Conservation (phyloP, 768 basidiomycete species). For the Trametes cingulata region DNA sequence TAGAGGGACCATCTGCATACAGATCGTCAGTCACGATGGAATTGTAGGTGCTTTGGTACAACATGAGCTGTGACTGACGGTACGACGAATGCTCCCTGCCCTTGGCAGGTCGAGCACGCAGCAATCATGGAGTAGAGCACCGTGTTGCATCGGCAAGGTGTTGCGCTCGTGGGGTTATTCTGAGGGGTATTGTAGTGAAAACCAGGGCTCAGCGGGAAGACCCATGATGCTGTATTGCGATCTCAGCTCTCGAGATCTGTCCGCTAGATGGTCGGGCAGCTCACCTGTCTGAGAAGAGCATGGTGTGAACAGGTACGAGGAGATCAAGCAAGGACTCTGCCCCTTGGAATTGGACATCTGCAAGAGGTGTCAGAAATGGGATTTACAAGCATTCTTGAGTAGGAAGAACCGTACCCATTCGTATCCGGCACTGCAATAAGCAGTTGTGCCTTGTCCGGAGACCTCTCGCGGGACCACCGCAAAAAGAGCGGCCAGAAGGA, state of each 20-base stretch:
- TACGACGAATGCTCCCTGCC: background rate
- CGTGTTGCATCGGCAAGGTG: conserved; percentile 12
- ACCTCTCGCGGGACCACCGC: background rate
- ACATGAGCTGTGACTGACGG: background rate
- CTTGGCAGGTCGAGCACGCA: conserved; percentile 17
- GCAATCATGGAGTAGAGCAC: conserved; percentile 17
- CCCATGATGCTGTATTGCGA: conserved; percentile 3
- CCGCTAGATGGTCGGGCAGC: background rate
- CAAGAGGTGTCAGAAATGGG: too few species aligned
- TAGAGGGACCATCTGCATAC: conserved; percentile 8
- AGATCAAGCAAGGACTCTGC: conserved; percentile 15
- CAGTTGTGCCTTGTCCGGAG: background rate
- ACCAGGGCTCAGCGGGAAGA: conserved; percentile 3
- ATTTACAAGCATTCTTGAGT: background rate
- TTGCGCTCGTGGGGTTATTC: conserved; percentile 2
- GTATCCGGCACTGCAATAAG: background rate
- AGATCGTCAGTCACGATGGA: background rate
- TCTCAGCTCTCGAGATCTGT: background rate
- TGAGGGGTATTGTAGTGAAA: conserved; percentile 14
- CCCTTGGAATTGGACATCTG: conserved; percentile 16
- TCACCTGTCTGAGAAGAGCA: conserved; percentile 1
- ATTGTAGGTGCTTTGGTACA: too few species aligned
- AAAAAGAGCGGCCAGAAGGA: too few species aligned
- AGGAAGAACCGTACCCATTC: background rate
- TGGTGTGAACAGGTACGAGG: conserved; percentile 13